Evolutionary conservation across 768 basidiomycete species (phyloP).

Genomic region (Rhodotorula babjevae): DNA sequence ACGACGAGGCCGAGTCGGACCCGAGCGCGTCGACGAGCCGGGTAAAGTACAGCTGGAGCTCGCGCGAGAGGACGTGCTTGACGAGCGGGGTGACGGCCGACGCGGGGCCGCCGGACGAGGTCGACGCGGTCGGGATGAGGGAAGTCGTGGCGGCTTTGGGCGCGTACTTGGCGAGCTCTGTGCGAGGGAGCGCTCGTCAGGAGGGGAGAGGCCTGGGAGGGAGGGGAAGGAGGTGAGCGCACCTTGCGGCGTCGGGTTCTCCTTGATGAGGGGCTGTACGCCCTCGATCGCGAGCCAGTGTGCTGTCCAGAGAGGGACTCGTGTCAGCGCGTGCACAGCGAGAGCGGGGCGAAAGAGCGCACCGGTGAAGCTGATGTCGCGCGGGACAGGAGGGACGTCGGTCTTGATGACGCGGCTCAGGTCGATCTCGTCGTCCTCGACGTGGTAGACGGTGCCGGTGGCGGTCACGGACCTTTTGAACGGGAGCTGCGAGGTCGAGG

Average conservation of each 20-base stretch:
- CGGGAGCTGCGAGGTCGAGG: conserved; percentile 46
- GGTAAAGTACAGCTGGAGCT: conserved; percentile 89
- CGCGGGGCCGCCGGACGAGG: conserved; percentile 7
- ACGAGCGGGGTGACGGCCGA: conserved; percentile 58
- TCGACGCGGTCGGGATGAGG: conserved; percentile 13
- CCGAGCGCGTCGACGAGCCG: conserved; percentile 72
- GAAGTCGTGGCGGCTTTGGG: conserved; percentile 17
- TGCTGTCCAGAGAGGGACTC: conserved; percentile 50
- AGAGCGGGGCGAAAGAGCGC: background rate
- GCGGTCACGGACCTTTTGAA: conserved; percentile 56
- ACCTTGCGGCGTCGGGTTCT: conserved; percentile 67
- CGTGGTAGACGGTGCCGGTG: conserved; percentile 76
- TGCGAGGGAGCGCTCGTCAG: background rate
- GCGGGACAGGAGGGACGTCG: conserved; percentile 74
- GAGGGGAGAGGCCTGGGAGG: background rate
- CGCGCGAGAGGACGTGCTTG: conserved; percentile 85
- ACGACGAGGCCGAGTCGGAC: conserved; percentile 42
- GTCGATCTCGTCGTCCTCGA: conserved; percentile 96
- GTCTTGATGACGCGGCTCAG: conserved; percentile 84
- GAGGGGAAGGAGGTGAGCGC: background rate
- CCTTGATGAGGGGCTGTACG: conserved; percentile 90
- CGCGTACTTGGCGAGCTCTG: conserved; percentile 36
- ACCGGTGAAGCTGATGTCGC: conserved; percentile 70
- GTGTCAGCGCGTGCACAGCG: background rate
- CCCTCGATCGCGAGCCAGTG: conserved; percentile 99